Conservation (phyloP, 2,329 filamentous ascomycete species). For the Ophiosphaerella narmari region DNA sequence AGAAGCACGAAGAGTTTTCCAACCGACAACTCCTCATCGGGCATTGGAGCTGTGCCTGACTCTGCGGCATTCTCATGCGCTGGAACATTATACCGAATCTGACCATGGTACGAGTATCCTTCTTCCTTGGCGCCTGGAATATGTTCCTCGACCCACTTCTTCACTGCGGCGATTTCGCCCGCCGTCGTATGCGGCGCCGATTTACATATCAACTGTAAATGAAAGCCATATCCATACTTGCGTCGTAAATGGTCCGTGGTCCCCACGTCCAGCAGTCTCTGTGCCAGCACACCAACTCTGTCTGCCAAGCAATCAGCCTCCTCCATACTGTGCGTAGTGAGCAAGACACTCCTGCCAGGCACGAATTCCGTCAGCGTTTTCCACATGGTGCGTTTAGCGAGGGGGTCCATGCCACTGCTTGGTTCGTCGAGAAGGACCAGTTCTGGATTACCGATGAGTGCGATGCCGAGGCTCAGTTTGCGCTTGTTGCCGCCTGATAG, state of each 20-base stretch:
- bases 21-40: constrained; percentile 39
- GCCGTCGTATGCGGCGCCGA: constrained; percentile 71
- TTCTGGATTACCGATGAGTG: constrained; percentile 84
- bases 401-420: constrained; percentile 82
- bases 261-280: constrained; percentile 72
- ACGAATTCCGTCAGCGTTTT: constrained; percentile 73
- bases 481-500: constrained; percentile 87
- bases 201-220: constrained; percentile 76
- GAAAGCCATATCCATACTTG: constrained; percentile 74
- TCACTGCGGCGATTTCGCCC: constrained; percentile 67
- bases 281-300: constrained; percentile 79
- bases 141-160: constrained; percentile 63
- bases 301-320: constrained; percentile 84
- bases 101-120: constrained; percentile 21
- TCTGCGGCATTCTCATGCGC: background rate
- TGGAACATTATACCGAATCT: constrained; percentile 22
- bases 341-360: constrained; percentile 71
- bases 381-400: constrained; percentile 89
- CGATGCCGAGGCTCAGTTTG: constrained; percentile 83
- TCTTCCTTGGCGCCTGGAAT: constrained; percentile 66
- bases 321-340: constrained; percentile 93
- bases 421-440: constrained; percentile 87
- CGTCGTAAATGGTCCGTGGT: constrained; percentile 63
- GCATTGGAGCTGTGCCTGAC: constrained; percentile 15
- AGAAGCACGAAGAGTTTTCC: constrained; percentile 66